Percentiles rank a stretch among this genome's conserved stretches.
phyloP scores from a whole-genome alignment of 2,329 filamentous ascomycete genomes.

The Pseudogymnoascus sp. region DNA sequence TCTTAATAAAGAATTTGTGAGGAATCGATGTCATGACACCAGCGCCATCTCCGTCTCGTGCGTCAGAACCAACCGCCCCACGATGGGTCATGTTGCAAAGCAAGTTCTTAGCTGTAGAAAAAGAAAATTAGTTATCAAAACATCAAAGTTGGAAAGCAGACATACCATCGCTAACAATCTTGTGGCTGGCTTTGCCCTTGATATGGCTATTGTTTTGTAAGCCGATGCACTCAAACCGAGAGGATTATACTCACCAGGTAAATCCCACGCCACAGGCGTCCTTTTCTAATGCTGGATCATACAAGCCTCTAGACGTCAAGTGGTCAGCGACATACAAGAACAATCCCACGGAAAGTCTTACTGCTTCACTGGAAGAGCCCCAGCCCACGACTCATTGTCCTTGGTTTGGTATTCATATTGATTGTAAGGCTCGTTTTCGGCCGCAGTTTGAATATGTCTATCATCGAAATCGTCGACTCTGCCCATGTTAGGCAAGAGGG shows the following conservation, averaged over 20 bases:
- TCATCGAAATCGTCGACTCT: conserved; percentile 59
- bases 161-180: conserved; percentile 96
- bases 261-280: conserved; percentile 99
- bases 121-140: conserved; percentile 27
- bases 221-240: neutral
- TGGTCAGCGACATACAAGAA: neutral
- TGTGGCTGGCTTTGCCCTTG: conserved; percentile 94
- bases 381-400: conserved; percentile 83
- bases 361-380: conserved; percentile 93
- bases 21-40: conserved; percentile 99
- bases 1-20: conserved; percentile 97
- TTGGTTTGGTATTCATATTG: conserved; percentile 82
- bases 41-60: conserved; percentile 93
- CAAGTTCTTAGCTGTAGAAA: conserved; percentile 65
- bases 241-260: conserved; percentile 63
- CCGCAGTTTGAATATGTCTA: conserved; percentile 54
- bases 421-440: conserved; percentile 51
- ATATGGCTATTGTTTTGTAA: conserved; percentile 60
- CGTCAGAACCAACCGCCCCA: conserved; percentile 94
- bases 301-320: conserved; percentile 63
- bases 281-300: conserved; percentile 92
- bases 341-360: conserved; percentile 28
- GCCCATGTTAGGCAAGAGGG: conserved; percentile 59
- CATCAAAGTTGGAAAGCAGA: conserved; percentile 11
- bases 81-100: conserved; percentile 99